phyloP scores from a whole-genome alignment of 177 flowering plant species.

The Vitis hybrid region DNA sequence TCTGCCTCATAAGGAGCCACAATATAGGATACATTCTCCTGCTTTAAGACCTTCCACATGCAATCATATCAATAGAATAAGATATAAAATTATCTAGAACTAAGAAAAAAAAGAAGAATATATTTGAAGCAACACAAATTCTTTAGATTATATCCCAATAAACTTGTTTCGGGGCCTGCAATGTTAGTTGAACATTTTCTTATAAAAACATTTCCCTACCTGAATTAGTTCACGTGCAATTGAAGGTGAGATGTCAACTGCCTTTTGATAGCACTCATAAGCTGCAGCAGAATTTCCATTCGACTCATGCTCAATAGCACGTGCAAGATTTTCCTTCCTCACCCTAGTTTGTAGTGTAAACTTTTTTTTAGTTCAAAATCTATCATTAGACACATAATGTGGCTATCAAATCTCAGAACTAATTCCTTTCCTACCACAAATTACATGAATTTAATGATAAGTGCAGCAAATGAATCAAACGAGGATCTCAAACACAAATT shows the following conservation, averaged over 20 bases:
- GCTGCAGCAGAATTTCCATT: slow-evolving; percentile 81
- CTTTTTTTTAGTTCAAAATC: slow-evolving; percentile 4
- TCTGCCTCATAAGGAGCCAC: slow-evolving; percentile 99
- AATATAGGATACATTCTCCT: slow-evolving; percentile 70
- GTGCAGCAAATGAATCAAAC: no score
- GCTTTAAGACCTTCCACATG: slow-evolving; percentile 66
- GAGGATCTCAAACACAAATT: no score
- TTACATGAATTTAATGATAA: no score
- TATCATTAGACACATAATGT: neutral
- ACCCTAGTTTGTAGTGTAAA: slow-evolving; percentile 39
- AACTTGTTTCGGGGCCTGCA: neutral
- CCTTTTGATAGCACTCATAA: slow-evolving; percentile 93
- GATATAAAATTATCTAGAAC: neutral
- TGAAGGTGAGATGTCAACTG: slow-evolving; percentile 89
- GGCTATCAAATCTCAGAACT: neutral
- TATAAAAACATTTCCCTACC: slow-evolving; percentile 35
- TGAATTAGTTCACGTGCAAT: slow-evolving; percentile 82
- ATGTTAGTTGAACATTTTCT: neutral
- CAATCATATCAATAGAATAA: slow-evolving; percentile 19
- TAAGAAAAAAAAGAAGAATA: neutral
- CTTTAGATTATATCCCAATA: neutral
- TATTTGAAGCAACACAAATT: no score
- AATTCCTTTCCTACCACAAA: neutral
- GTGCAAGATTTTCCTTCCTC: slow-evolving; percentile 86
- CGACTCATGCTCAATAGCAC: slow-evolving; percentile 87